Evolutionary conservation across 2,329 filamentous ascomycete genomes (phyloP), one percentile per base, ranked within the genome.

Genomic region (Cryphonectria naterciae): DNA sequence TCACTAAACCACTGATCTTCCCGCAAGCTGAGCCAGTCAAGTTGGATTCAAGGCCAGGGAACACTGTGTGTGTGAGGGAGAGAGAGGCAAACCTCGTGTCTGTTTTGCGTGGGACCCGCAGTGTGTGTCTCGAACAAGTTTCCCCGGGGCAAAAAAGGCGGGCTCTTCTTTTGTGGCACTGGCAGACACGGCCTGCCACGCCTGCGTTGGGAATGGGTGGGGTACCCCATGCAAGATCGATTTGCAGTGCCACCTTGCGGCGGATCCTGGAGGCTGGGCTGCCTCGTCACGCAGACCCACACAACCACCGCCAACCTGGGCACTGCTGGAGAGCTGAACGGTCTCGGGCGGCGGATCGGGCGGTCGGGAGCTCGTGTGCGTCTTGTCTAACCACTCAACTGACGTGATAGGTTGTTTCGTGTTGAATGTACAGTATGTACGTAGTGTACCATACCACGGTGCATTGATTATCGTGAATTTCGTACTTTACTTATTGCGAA

Each of bases 221-320:
- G 15, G 54, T 19, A 19, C 19, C 19, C 56, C 56, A 60, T 60
- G 56, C 56, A 46, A 19, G 62, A 46, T 32, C 35, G 39, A n/a
- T 41, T 41, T 49, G 63, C 63, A 65, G 41, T 32, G 63, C 63
- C 63, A 65, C 63, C 15, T 52, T 65, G n/a, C 17, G 41, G 63
- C 63, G 43, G 43, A 52, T 65, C 63, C 43, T 35, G 41, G 43
- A 22, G 41, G 58, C 32, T 39, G 32, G 63, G 63, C 63, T 52
- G 63, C 63, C 63, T 65, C 63, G 63, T 65, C 63, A 65, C 63
- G 22, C 43, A 37, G 63, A 43, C 63, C 63, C 63, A 65, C 62
- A 46, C 43, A 46, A 46, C 43, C 46, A 49, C 46, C 22, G 8
- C 46, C 46, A 46, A 46, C 17, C 43, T 19, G 17, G 46, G 46